Evolutionary conservation across 2,329 filamentous ascomycete species (phyloP), one percentile per base, ranked within the genome.

Genomic region (Aciculosporium take): DNA sequence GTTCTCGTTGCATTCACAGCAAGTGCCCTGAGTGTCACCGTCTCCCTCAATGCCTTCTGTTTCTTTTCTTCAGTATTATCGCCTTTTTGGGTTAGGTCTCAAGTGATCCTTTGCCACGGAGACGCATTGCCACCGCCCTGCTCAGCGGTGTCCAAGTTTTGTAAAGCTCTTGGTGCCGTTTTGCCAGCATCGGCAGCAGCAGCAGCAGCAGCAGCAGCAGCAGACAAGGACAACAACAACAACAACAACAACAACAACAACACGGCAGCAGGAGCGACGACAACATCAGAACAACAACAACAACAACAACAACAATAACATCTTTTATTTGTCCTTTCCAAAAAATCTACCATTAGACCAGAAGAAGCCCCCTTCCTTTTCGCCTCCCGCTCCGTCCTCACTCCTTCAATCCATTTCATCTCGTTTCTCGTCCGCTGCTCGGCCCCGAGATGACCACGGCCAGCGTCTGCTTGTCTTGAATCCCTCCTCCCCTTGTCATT

Each of bases 1-100:
- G 29, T 48, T 43, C 41, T 46, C 44, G 41, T 46, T 45, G 39
- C 41, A 39, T 39, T 42, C 34, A 34, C 12, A 24, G 18, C 38
- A 24, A 42, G 37, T 44, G 30, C 34, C 12, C 24, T 33, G 44
- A 39, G 43, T 45, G 43, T 41, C 42, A 45, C 44, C 29, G n/a
- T 41, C 34, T 29, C 30, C 10, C 18, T 43, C 21, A 7, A 13
- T 18, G 29, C 37, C n/a, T 36, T 34, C 35, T 8, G 9, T 36
- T 43, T 25, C 6, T 23, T 33, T 25, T 30, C 32, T 40, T 40
- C 28, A 32, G 9, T 28, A 25, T 30, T 23, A 40, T 40, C 29
- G 23, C 38, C 38, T 33, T 25, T 33, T 40, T 20, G 15, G 38
- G 38, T 40, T 32, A 40, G 27, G 30, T 15, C 38, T 35, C 15